Conservation (phyloP, 805 yeast species). For the Pichia kluyveri region DNA sequence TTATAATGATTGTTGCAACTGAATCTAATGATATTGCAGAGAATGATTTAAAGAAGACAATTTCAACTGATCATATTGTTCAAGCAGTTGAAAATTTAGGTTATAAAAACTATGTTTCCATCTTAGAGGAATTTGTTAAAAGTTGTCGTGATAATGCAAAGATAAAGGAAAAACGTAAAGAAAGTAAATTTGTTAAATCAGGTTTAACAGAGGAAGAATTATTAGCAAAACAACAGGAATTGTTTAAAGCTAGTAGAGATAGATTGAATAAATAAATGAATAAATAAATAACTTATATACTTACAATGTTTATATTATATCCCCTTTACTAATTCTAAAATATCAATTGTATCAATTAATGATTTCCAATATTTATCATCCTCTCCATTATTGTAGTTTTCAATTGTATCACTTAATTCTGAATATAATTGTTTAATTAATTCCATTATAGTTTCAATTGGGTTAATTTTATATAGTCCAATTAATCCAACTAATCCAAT, state of each 20-base stretch:
- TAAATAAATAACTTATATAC: conserved; percentile 10
- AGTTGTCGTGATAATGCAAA: conserved; percentile 87
- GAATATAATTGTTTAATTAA: background rate
- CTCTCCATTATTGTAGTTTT: background rate
- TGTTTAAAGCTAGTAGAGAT: conserved; percentile 50
- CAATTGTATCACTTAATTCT: background rate
- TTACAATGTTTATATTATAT: background rate
- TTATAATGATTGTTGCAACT: conserved; percentile 87
- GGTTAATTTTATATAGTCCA: background rate
- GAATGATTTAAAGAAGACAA: conserved; percentile 90
- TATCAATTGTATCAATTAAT: background rate
- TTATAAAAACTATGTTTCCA: conserved; percentile 74
- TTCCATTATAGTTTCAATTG: background rate
- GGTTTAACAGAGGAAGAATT: conserved; percentile 91
- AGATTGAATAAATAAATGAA: conserved; percentile 26
- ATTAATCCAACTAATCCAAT: background rate
- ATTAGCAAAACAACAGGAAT: conserved; percentile 83
- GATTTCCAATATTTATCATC: background rate
- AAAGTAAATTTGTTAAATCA: conserved; percentile 85
- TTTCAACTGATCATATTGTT: conserved; percentile 92
- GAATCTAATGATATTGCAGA: conserved; percentile 96
- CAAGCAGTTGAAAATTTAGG: conserved; percentile 85
- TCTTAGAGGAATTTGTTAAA: conserved; percentile 65
- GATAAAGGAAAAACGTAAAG: conserved; percentile 74
- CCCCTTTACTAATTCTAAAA: background rate